Percentiles rank a stretch among this genome's conserved stretches.
Evolutionary conservation across 2,329 filamentous ascomycete species (phyloP).

Genomic region (Aspergillus neotritici): DNA sequence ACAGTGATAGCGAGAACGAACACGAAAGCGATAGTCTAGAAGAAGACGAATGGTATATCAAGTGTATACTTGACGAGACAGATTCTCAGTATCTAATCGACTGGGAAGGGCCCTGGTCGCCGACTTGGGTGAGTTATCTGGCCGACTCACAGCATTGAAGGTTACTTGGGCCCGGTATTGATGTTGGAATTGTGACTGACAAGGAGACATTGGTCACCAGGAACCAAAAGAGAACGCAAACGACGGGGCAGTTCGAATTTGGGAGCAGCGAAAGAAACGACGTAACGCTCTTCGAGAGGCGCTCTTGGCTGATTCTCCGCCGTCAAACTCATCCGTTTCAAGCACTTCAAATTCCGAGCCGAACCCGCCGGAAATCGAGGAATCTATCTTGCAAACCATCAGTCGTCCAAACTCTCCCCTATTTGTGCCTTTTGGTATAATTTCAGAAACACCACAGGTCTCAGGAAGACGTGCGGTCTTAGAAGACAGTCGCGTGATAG

Average conservation of each 20-base stretch:
- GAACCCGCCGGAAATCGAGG: background rate
- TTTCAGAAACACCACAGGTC: slow-evolving; percentile 1
- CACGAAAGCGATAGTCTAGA: slow-evolving; percentile 12
- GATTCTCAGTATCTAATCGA: slow-evolving; percentile 34
- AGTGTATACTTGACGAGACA: slow-evolving; percentile 33
- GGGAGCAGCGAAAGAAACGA: slow-evolving; percentile 24
- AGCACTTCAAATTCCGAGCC: background rate
- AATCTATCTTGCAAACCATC: background rate
- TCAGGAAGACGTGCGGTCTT: background rate
- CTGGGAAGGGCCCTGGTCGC: slow-evolving; percentile 33
- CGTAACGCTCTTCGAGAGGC: slow-evolving; percentile 3
- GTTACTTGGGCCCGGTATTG: background rate
- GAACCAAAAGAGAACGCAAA: slow-evolving; percentile 34
- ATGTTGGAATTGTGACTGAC: slow-evolving; percentile 6
- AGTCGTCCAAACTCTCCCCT: slow-evolving; percentile 12
- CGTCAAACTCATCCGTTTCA: background rate
- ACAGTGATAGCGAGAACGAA: slow-evolving; percentile 13
- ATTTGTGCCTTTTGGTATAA: slow-evolving; percentile 12
- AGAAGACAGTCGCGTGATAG: background rate
- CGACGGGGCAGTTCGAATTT: slow-evolving; percentile 24
- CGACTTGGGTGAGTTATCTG: slow-evolving; percentile 33
- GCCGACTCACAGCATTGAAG: background rate
- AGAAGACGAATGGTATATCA: slow-evolving; percentile 32
- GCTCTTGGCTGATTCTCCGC: slow-evolving; percentile 5
- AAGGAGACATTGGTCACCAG: slow-evolving; percentile 11